Base-by-base conservation (phyloP, 306 rosid species). In the Canavalia ensiformis region DNA sequence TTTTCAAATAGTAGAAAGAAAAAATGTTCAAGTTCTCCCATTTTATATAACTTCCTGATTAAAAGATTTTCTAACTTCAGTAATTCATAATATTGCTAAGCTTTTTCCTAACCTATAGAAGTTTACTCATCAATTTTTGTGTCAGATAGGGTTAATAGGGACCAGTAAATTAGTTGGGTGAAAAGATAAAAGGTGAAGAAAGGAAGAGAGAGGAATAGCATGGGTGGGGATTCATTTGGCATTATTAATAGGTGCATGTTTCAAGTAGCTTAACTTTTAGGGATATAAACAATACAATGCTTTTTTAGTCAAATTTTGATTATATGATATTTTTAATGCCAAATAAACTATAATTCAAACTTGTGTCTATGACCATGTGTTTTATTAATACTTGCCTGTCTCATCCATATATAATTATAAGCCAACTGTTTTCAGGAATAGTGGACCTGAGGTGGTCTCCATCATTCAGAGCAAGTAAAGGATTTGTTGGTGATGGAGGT, bases 321-420 rank as follows among this genome's bases (percentile, higher is more conserved):
- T 45, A 45, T 68, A 68, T 25, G 55, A 33, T 29, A 44, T 68
- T 45, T 28, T 45, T 4, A 37, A 29, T 8, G 0, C n/a, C 29
- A 45, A 67, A 68, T 68, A 68, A 68, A 56, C 25, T 29, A 18
- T 18, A 45, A 68, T 5, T 10, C 9, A 30, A 68, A 68, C 42
- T 29, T n/a, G 55, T 0, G 12, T 56, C 46, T 54, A 56, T 11
- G 41, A 41, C 30, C 67, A 56, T 41, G 55, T 8, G n/a, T 41
- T 74, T 56, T 74, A 41, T 74, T 42, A 45, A 41, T 56, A 42
- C 64, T 8, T 13, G 1, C 28, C 47, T 57, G 7, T 56, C 30
- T 74, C 78, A 10, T 57, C 67, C 39, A 57, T 74, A 56, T 33
- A 70, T 49, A 46, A 46, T 47, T 70, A 59, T 57, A 56, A 44